A percentile compares a stretch with the other conserved stretches of the same genome.
phyloP scores from a whole-genome alignment of 1,284 basidiomycete genomes.

The Malassezia japonica region DNA sequence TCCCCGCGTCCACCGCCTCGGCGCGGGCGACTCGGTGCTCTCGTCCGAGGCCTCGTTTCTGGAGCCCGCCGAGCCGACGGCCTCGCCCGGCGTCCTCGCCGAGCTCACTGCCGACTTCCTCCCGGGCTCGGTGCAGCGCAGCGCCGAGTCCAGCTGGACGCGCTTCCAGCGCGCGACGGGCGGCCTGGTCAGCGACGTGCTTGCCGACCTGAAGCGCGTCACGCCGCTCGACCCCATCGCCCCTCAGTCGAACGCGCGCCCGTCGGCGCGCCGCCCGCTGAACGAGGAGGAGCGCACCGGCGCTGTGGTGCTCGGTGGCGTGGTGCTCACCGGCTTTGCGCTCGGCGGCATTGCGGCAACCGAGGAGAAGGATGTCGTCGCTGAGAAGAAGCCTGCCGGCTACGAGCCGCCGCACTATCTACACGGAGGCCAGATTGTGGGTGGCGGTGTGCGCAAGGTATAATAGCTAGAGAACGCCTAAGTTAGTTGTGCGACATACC shows the following conservation, averaged over 20 bases:
- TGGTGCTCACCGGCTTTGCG: constrained; percentile 55
- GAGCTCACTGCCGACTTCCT: background rate
- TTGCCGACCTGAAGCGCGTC: background rate
- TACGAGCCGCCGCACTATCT: constrained; percentile 11
- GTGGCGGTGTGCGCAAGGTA: constrained; percentile 13
- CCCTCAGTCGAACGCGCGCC: constrained; percentile 12
- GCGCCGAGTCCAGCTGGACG: background rate
- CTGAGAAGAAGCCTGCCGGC: background rate
- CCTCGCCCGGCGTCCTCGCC: background rate
- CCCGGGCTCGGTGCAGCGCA: constrained; percentile 10
- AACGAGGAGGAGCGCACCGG: constrained; percentile 56
- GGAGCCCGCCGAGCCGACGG: background rate
- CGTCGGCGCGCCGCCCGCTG: constrained; percentile 50
- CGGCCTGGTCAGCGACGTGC: background rate
- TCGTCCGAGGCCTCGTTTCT: background rate
- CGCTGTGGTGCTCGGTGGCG: constrained; percentile 54
- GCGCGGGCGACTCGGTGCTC: background rate
- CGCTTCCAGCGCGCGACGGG: background rate
- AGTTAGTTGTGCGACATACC: constrained; percentile 51
- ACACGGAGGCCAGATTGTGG: constrained; percentile 17
- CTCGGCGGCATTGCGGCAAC: constrained; percentile 41
- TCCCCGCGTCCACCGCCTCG: constrained; percentile 11
- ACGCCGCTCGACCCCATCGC: constrained; percentile 14
- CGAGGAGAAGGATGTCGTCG: background rate
- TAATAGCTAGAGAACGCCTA: constrained; percentile 12